These are phyloP conservation scores for Avena sativa DNA, from an alignment of 176 grass and related monocot genomes.

Conservation along the genomic window DNA sequence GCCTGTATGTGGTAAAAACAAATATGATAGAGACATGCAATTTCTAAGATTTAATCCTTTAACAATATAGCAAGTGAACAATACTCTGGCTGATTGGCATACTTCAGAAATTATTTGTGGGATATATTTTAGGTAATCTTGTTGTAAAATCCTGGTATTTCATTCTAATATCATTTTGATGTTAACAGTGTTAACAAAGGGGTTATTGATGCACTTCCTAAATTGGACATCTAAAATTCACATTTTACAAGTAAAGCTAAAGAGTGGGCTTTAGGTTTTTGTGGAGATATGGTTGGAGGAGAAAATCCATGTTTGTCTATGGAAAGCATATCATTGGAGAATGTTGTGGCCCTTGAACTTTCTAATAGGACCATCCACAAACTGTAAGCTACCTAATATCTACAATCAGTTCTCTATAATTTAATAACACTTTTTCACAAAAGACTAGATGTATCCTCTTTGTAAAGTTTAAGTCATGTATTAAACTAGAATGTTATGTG, in stretches of 20 bases:
- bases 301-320: conserved; percentile 70
- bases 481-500: too few relatives aligned
- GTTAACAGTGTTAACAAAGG: conserved; percentile 56
- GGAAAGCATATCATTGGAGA: conserved; percentile 55
- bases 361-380: conserved; percentile 79
- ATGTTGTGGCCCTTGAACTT: conserved; percentile 70
- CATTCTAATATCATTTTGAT: conserved; percentile 47
- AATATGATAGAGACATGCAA: not conserved
- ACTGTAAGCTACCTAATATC: conserved; percentile 65
- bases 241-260: conserved; percentile 70
- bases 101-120: conserved; percentile 24
- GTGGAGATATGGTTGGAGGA: conserved; percentile 69
- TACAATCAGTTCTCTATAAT: not conserved
- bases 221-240: conserved; percentile 89
- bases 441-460: not conserved
- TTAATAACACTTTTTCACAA: not conserved
- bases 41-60: not conserved
- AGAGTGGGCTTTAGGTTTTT: conserved; percentile 88
- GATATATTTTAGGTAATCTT: conserved; percentile 12
- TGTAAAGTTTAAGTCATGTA: not conserved
- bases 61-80: conserved; percentile 31
- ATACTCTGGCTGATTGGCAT: not conserved
- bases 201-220: conserved; percentile 65
- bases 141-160: conserved; percentile 21
- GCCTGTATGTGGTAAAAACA: not conserved